These are phyloP conservation scores for Lepiota brunneoincarnata DNA, from an alignment of 768 basidiomycete species.

Conservation along the genomic window DNA sequence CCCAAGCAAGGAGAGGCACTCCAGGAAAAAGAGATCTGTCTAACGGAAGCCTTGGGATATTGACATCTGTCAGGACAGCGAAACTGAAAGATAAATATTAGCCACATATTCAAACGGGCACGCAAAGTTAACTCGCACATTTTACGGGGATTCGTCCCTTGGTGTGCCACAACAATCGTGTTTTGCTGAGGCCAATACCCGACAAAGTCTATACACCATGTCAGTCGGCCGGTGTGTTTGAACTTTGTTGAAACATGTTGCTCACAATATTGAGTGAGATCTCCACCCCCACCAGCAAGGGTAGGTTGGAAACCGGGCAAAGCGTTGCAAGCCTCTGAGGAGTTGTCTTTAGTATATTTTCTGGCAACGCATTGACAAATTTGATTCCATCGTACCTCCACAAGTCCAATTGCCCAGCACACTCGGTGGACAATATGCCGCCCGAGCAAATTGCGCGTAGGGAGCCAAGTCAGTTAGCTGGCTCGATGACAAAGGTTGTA, in stretches of 20 bases:
- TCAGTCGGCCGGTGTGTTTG: not conserved
- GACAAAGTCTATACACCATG: conserved; percentile 42
- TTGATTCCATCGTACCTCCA: conserved; percentile 30
- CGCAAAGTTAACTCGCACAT: conserved; percentile 32
- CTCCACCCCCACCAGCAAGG: conserved; percentile 51
- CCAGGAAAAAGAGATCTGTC: conserved; percentile 55
- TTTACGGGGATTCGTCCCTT: conserved; percentile 57
- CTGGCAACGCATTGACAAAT: not conserved
- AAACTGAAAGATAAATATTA: conserved; percentile 25
- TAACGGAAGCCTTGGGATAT: conserved; percentile 37
- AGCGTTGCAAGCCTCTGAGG: conserved; percentile 40
- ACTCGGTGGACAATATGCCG: conserved; percentile 47
- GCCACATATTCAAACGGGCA: not conserved
- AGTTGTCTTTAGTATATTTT: not conserved
- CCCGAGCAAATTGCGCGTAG: conserved; percentile 51
- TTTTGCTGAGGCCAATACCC: conserved; percentile 51
- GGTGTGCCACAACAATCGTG: conserved; percentile 55
- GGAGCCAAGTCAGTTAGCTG: conserved; percentile 39
- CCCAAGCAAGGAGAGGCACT: conserved; percentile 36
- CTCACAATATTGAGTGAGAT: conserved; percentile 44
- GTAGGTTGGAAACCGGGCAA: conserved; percentile 38
- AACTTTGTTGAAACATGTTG: not conserved
- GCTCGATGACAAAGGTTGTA: conserved; percentile 23
- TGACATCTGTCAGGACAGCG: conserved; percentile 47
- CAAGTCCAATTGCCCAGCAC: conserved; percentile 40